Percentiles rank a stretch among this genome's conserved stretches.
phyloP scores from a whole-genome alignment of 1,284 basidiomycete genomes.

The Puccinia polysora region DNA sequence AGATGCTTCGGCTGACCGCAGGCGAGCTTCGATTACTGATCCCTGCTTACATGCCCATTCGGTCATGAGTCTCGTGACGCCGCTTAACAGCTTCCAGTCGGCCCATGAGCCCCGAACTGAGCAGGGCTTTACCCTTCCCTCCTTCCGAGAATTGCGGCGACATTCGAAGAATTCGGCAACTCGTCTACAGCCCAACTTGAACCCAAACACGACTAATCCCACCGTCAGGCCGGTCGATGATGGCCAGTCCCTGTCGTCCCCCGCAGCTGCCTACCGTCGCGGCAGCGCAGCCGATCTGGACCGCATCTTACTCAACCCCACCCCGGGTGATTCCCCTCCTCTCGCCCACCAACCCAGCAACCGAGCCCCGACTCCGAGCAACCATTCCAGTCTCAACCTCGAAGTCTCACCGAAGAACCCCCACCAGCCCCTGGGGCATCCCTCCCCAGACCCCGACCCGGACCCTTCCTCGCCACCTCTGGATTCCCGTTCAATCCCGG shows the following conservation, averaged over 20 bases:
- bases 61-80: background rate
- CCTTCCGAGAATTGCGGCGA: conserved; percentile 2
- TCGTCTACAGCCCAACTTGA: background rate
- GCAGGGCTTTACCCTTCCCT: background rate
- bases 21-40: conserved; percentile 29
- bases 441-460: background rate
- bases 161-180: background rate
- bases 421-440: background rate
- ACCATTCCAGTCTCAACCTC: background rate
- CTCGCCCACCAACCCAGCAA: background rate
- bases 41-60: conserved; percentile 28
- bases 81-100: conserved; percentile 1
- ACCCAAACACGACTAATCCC: background rate
- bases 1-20: background rate
- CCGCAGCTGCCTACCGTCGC: background rate
- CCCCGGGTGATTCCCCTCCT: background rate
- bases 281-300: conserved; percentile 26
- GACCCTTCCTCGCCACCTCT: background rate
- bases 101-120: background rate
- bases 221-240: background rate
- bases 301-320: conserved; percentile 6
- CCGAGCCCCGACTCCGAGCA: background rate
- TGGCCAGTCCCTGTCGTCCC: background rate
- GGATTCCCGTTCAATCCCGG: background rate
- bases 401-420: background rate